A percentile compares a stretch with the other conserved stretches of the same genome.
Evolutionary conservation across 148 eudicot genomes (phyloP).

Genomic region (Rhododendron griersonianum): DNA sequence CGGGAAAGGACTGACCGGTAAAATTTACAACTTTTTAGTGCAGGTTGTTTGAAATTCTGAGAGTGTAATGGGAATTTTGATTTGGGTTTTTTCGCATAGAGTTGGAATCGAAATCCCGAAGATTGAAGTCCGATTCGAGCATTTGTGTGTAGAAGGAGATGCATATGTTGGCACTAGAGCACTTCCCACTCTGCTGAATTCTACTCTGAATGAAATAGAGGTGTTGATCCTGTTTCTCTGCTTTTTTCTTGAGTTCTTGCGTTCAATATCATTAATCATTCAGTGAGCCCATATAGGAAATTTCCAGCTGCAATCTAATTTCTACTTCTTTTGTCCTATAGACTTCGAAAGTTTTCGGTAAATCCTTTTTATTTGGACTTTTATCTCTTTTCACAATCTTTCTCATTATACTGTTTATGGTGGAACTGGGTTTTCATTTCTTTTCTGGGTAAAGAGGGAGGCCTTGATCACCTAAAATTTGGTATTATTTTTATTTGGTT

Average conservation of each 20-base stretch:
- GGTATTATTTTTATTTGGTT: background rate
- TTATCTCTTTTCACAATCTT: background rate
- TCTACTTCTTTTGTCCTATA: background rate
- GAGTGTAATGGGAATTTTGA: background rate
- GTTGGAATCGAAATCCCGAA: constrained; percentile 39
- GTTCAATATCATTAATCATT: no score
- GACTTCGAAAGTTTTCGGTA: background rate
- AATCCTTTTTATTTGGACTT: background rate
- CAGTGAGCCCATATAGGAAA: background rate
- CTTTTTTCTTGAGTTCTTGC: background rate
- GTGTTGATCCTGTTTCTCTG: constrained; percentile 3
- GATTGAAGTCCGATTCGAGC: constrained; percentile 32
- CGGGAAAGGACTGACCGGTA: constrained; percentile 40
- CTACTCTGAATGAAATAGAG: constrained; percentile 33
- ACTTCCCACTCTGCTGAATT: constrained; percentile 40
- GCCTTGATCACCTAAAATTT: background rate
- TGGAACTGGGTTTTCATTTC: background rate
- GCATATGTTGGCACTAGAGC: constrained; percentile 38
- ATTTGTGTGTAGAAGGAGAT: constrained; percentile 41
- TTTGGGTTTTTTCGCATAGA: constrained; percentile 10
- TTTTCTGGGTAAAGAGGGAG: background rate
- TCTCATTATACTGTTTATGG: background rate
- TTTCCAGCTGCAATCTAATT: background rate
- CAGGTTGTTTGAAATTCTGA: background rate
- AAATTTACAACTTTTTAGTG: background rate